phyloP scores from a whole-genome alignment of 73 alveolate species.

The Paramecium caudatum region DNA sequence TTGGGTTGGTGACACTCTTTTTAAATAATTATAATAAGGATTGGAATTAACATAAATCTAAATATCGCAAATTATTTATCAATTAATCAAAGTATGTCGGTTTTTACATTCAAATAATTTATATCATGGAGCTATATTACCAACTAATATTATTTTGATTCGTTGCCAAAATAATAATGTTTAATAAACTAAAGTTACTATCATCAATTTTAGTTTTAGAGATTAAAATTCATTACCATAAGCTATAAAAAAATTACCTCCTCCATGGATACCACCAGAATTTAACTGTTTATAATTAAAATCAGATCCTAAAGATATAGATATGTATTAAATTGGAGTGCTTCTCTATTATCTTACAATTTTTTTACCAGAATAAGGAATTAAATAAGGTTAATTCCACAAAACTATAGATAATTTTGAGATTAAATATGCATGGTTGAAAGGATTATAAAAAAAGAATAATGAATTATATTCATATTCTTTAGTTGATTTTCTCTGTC shows the following conservation, averaged over 20 bases:
- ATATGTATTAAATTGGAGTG: conserved; percentile 42
- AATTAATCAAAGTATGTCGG: conserved; percentile 15
- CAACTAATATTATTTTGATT: conserved; percentile 11
- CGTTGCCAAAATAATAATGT: not conserved
- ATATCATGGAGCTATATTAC: conserved; percentile 45
- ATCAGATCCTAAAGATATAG: not conserved
- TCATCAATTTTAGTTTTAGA: not conserved
- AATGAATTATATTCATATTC: not conserved
- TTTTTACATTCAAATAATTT: conserved; percentile 5
- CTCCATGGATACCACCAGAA: conserved; percentile 64
- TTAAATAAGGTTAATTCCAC: not conserved
- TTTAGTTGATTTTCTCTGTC: not conserved
- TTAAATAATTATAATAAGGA: conserved; percentile 37
- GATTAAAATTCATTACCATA: not conserved
- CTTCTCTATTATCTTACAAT: conserved; percentile 23
- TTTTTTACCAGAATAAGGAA: not conserved
- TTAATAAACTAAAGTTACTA: conserved; percentile 37
- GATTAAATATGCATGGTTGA: not conserved
- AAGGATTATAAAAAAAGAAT: not conserved
- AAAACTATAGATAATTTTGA: conserved; percentile 34
- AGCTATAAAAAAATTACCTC: conserved; percentile 27
- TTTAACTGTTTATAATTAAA: not conserved
- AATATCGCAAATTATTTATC: conserved; percentile 38
- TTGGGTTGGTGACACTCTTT: conserved; percentile 62
- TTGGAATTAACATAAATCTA: not conserved